Base-by-base conservation (phyloP, 2,329 filamentous ascomycete species). In the Hypomyces rosellus region DNA sequence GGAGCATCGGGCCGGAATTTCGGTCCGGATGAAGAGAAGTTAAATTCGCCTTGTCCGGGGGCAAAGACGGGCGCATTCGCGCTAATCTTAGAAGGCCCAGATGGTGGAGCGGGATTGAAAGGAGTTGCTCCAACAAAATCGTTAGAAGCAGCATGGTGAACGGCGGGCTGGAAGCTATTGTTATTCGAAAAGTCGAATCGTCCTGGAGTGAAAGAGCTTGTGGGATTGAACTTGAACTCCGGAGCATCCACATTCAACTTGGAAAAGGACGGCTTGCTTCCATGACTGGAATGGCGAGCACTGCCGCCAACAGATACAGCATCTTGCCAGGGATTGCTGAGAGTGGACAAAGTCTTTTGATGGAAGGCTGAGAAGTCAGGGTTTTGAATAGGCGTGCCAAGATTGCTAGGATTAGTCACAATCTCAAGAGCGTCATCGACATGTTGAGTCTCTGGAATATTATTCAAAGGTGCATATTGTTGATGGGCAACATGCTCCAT, bases 191-290 rank as follows among this genome's bases (percentile, higher is more conserved):
- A 81, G 37, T 70, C 70, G 60, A 81, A 80, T 48, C 75, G 68
- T 14, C 69, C 65, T 34, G 76, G 73, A 36, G 74, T 71, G 59
- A 81, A 82, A 22, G 68, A 69, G 59, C 65, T 77, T 11, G 69
- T 65, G 3, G 78, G 79, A 54, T 81, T 80, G 68, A 92, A 92
- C 59, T 85, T 89, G 74, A 96, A 96, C 62, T 93, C 89, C 43
- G 90, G 87, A 0, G 92, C 92, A 55, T 86, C 82, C 30, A 95
- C 90, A 60, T 97, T 97, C 59, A 97, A 78, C 58, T 85, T 91
- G 1, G 89, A 89, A 40, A 84, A 68, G 0, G 82, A 91, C 3
- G 83, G 74, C 59, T 86, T 88, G 63, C 84, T 85, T 15, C 74
- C 77, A 61, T 90, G 86, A 11, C 74, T 69, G 14, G 68, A 71